phyloP scores from a whole-genome alignment of 2,329 filamentous ascomycete species.

The Fusarium vanettenii region DNA sequence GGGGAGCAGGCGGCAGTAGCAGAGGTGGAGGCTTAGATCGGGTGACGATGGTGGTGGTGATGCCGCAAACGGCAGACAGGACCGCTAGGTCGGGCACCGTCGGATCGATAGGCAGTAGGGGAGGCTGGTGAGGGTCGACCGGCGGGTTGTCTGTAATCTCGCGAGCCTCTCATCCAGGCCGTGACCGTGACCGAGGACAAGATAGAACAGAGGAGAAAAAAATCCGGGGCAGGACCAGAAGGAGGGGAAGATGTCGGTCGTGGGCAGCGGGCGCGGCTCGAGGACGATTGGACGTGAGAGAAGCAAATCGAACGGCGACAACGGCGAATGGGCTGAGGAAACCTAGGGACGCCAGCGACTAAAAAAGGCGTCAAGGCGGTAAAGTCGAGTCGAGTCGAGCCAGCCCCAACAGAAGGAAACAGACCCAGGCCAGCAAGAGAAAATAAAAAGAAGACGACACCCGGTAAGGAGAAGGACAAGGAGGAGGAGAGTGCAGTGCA shows the following conservation, averaged over 20 bases:
- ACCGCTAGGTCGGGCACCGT: conserved; percentile 27
- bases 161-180: conserved; percentile 34
- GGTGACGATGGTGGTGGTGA: conserved; percentile 21
- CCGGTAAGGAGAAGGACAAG: conserved; percentile 9
- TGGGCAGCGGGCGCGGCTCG: conserved; percentile 19
- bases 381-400: conserved; percentile 15
- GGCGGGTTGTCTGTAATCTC: conserved; percentile 16
- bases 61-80: conserved; percentile 21
- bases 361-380: conserved; percentile 13
- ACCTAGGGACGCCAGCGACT: conserved; percentile 10
- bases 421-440: conserved; percentile 13
- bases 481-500: conserved; percentile 10
- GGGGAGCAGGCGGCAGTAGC: conserved; percentile 26
- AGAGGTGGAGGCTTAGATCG: conserved; percentile 8
- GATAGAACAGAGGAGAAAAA: conserved; percentile 8
- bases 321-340: conserved; percentile 28
- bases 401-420: conserved; percentile 25
- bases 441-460: conserved; percentile 7
- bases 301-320: conserved; percentile 30
- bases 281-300: conserved; percentile 31
- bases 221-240: not conserved
- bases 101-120: conserved; percentile 17
- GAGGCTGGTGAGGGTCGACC: conserved; percentile 17
- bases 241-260: conserved; percentile 14
- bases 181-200: conserved; percentile 17